Percentiles rank a stretch among this genome's conserved stretches.
Evolutionary conservation across 257 asterid genomes (phyloP).

Genomic region (Ilex asprella): DNA sequence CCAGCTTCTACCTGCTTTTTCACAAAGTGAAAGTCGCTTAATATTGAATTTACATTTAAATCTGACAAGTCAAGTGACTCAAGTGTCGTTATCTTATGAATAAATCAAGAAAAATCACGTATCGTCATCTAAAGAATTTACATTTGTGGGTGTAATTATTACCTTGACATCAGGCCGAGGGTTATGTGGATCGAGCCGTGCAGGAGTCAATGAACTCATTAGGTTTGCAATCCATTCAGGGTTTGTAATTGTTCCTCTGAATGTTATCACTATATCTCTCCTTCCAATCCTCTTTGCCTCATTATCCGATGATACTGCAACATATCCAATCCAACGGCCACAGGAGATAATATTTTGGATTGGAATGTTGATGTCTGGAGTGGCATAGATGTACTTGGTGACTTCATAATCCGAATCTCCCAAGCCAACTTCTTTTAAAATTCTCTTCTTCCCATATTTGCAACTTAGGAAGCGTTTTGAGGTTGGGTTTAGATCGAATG

Average conservation of each 20-base stretch:
- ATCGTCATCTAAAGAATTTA: too few relatives aligned
- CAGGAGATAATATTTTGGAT: constrained; percentile 10
- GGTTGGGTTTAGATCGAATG: constrained; percentile 47
- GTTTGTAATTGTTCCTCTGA: too few relatives aligned
- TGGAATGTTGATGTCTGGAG: constrained; percentile 36
- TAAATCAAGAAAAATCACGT: too few relatives aligned
- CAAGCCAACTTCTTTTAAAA: constrained; percentile 38
- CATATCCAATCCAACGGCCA: constrained; percentile 62
- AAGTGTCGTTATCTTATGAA: too few relatives aligned
- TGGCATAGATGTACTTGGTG: not conserved
- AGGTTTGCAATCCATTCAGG: too few relatives aligned
- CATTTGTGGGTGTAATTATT: too few relatives aligned
- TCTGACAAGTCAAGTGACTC: too few relatives aligned
- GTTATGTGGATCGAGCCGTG: constrained; percentile 21
- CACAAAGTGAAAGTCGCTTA: too few relatives aligned
- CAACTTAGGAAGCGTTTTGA: constrained; percentile 56
- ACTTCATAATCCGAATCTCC: constrained; percentile 44
- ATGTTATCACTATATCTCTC: too few relatives aligned
- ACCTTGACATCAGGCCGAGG: constrained; percentile 37
- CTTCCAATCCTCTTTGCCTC: constrained; percentile 13
- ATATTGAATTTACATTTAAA: too few relatives aligned
- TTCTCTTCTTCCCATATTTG: constrained; percentile 42
- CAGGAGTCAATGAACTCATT: too few relatives aligned
- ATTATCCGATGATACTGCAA: constrained; percentile 32
- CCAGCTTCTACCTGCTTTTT: constrained; percentile 39